Evolutionary conservation across 139 green algal species (phyloP).

Genomic region (Cymbomonas tetramitiformis): DNA sequence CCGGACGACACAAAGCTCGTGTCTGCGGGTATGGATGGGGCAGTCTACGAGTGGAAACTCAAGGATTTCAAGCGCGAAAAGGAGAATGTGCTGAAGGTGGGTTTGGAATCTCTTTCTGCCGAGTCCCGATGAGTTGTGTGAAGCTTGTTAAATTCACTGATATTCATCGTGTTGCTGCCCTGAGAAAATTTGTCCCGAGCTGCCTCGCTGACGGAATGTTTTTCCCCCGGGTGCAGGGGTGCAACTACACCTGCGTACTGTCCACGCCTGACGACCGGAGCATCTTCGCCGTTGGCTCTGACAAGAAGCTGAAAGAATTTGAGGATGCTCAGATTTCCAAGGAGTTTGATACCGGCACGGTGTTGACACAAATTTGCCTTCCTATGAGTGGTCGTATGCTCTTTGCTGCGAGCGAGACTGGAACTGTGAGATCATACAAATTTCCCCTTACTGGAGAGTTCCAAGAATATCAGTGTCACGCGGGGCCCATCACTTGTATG

Average conservation of each 20-base stretch:
- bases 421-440: slow-evolving; percentile 62
- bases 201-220: background rate
- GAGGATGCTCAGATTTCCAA: slow-evolving; percentile 56
- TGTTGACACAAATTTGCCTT: slow-evolving; percentile 25
- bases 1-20: slow-evolving; percentile 41
- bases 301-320: slow-evolving; percentile 72
- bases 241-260: slow-evolving; percentile 49
- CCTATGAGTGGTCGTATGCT: slow-evolving; percentile 35
- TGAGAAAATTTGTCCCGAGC: background rate
- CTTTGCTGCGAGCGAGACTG: slow-evolving; percentile 57
- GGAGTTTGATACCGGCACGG: slow-evolving; percentile 48
- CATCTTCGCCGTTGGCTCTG: slow-evolving; percentile 44
- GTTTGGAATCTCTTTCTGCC: no score
- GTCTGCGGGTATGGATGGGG: slow-evolving; percentile 62
- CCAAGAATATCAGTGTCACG: slow-evolving; percentile 35
- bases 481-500: slow-evolving; percentile 44
- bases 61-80: slow-evolving; percentile 42
- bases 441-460: slow-evolving; percentile 51
- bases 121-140: no score
- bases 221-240: no score
- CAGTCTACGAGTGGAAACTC: slow-evolving; percentile 78
- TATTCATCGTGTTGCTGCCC: background rate
- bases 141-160: background rate
- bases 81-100: slow-evolving; percentile 63
- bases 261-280: slow-evolving; percentile 32